A percentile compares a stretch with the other conserved stretches of the same genome.
These are phyloP conservation scores for Trichothecium sympodiale DNA, from an alignment of 2,329 filamentous ascomycete genomes.

Conservation along the genomic window DNA sequence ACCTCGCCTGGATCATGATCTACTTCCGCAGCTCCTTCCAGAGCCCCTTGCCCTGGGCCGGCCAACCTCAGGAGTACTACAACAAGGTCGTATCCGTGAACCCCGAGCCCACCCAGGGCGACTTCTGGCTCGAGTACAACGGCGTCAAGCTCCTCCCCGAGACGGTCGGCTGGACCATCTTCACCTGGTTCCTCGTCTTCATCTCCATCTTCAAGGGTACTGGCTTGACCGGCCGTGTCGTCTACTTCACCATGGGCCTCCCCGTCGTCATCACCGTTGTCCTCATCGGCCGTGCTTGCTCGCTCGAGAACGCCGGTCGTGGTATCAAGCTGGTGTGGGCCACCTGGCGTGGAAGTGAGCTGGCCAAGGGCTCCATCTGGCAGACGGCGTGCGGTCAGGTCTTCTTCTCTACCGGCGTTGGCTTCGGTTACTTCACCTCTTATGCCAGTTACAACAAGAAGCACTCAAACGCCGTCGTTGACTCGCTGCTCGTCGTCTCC, in stretches of 20 bases:
- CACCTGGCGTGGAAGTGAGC: slow-evolving; percentile 35
- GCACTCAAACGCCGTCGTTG: slow-evolving; percentile 48
- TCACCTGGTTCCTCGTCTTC: slow-evolving; percentile 50
- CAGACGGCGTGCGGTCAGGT: slow-evolving; percentile 50
- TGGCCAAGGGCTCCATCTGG: slow-evolving; percentile 41
- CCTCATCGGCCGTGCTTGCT: slow-evolving; percentile 40
- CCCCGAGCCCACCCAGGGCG: slow-evolving; percentile 27
- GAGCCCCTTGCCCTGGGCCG: slow-evolving; percentile 43
- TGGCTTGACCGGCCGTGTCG: slow-evolving; percentile 44
- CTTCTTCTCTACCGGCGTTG: slow-evolving; percentile 48
- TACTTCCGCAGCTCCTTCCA: slow-evolving; percentile 46
- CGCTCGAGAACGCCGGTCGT: slow-evolving; percentile 40
- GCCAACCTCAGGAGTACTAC: slow-evolving; percentile 40
- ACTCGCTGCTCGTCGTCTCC: slow-evolving; percentile 41
- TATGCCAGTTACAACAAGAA: slow-evolving; percentile 48
- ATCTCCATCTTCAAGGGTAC: slow-evolving; percentile 48
- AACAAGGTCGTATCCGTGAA: slow-evolving; percentile 36
- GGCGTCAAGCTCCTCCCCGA: slow-evolving; percentile 37
- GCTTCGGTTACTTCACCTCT: slow-evolving; percentile 47
- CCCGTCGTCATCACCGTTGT: slow-evolving; percentile 46
- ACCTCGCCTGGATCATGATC: slow-evolving; percentile 46
- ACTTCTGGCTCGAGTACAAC: slow-evolving; percentile 35
- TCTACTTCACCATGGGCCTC: slow-evolving; percentile 52
- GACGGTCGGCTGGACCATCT: slow-evolving; percentile 45
- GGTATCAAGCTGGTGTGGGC: slow-evolving; percentile 37